Conservation (phyloP, 2,329 filamentous ascomycete species). For the Beauveria pseudobassiana region DNA sequence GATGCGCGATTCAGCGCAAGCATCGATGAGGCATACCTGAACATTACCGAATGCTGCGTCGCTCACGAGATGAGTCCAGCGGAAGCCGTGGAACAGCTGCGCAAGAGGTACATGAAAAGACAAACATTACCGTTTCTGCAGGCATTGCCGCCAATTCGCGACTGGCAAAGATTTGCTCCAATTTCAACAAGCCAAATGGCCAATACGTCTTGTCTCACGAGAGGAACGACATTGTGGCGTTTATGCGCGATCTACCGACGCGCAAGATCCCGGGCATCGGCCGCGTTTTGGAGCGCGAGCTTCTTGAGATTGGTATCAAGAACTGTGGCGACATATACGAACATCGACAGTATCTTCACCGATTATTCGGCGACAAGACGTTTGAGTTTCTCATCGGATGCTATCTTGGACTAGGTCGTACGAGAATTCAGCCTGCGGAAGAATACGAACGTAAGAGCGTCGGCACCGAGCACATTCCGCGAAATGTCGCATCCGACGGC, state of each 20-base stretch:
- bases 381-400: slow-evolving; percentile 79
- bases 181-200: slow-evolving; percentile 93
- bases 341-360: slow-evolving; percentile 64
- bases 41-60: slow-evolving; percentile 80
- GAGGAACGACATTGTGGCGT: slow-evolving; percentile 67
- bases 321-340: slow-evolving; percentile 83
- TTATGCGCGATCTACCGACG: slow-evolving; percentile 77
- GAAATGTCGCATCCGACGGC: slow-evolving; percentile 64
- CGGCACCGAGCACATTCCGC: slow-evolving; percentile 82
- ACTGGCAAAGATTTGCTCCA: slow-evolving; percentile 90
- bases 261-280: slow-evolving; percentile 95
- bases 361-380: slow-evolving; percentile 85
- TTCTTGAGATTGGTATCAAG: slow-evolving; percentile 79
- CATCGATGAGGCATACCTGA: slow-evolving; percentile 93
- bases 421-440: slow-evolving; percentile 75
- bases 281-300: slow-evolving; percentile 83
- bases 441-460: slow-evolving; percentile 90
- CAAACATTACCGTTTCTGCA: slow-evolving; percentile 83
- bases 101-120: slow-evolving; percentile 67
- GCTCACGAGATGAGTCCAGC: slow-evolving; percentile 61
- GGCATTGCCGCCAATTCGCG: slow-evolving; percentile 92
- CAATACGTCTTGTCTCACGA: slow-evolving; percentile 73
- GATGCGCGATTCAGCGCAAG: slow-evolving; percentile 87
- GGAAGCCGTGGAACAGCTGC: slow-evolving; percentile 69
- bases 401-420: slow-evolving; percentile 80